phyloP scores from a whole-genome alignment of 768 basidiomycete species.

The Phylloporus arenicola region DNA sequence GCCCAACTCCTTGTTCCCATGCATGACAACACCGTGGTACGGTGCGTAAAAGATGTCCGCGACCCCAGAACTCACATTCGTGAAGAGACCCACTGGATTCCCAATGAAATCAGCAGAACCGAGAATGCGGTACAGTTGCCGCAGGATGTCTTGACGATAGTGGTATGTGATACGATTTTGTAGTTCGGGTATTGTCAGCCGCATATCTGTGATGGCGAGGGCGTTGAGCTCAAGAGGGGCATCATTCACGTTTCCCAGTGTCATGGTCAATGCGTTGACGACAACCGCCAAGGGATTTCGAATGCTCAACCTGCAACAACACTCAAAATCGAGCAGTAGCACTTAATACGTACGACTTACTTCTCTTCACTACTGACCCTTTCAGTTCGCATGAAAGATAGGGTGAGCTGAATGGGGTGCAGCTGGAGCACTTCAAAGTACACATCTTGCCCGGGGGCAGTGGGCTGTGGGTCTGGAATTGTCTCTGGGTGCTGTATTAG shows the following conservation, averaged over 20 bases:
- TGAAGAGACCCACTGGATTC: conserved; percentile 95
- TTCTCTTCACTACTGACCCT: conserved; percentile 89
- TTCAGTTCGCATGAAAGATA: conserved; percentile 98
- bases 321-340: conserved; percentile 2
- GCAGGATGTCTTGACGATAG: conserved; percentile 88
- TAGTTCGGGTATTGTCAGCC: conserved; percentile 78
- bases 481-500: conserved; percentile 66
- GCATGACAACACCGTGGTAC: conserved; percentile 93
- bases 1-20: conserved; percentile 90
- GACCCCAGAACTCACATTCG: conserved; percentile 95
- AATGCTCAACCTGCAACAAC: conserved; percentile 51
- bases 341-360: conserved; percentile 41
- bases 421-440: conserved; percentile 96
- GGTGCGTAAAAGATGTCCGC: conserved; percentile 99
- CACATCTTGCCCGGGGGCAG: conserved; percentile 67
- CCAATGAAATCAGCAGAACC: conserved; percentile 98
- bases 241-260: conserved; percentile 94
- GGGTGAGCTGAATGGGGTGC: conserved; percentile 85
- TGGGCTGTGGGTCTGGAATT: conserved; percentile 65
- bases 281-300: conserved; percentile 91
- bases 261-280: conserved; percentile 93
- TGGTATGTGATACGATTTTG: conserved; percentile 83
- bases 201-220: conserved; percentile 90
- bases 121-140: conserved; percentile 91
- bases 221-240: conserved; percentile 93